Evolutionary conservation across 2,329 filamentous ascomycete genomes (phyloP).

Genomic region (Monilinia polystroma): DNA sequence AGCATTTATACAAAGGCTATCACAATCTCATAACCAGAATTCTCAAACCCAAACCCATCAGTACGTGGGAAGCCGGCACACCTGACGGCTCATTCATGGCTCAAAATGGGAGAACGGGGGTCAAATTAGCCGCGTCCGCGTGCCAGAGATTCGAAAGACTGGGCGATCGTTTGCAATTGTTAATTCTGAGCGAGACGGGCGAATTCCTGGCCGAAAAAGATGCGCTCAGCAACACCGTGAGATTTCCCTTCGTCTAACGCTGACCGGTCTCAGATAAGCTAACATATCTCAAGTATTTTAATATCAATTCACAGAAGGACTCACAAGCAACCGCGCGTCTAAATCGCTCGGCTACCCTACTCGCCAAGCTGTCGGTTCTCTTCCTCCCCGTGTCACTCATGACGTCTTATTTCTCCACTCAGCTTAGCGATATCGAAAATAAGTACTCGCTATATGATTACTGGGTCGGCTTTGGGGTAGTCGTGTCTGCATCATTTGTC

Average conservation of each 20-base stretch:
- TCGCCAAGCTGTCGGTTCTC: constrained; percentile 72
- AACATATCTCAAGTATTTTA: constrained; percentile 61
- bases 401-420: constrained; percentile 71
- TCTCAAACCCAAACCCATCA: constrained; percentile 39
- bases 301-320: constrained; percentile 73
- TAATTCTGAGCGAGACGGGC: constrained; percentile 61
- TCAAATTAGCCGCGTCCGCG: constrained; percentile 47
- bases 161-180: constrained; percentile 56
- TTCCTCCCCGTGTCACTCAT: constrained; percentile 74
- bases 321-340: constrained; percentile 69
- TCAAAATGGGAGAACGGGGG: constrained; percentile 25
- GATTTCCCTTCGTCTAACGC: constrained; percentile 1
- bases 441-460: constrained; percentile 63
- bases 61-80: constrained; percentile 44
- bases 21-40: constrained; percentile 59
- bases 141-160: constrained; percentile 58
- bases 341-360: constrained; percentile 67
- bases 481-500: constrained; percentile 59
- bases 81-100: constrained; percentile 11
- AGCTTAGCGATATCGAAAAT: constrained; percentile 56
- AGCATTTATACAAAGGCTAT: constrained; percentile 61
- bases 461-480: constrained; percentile 65
- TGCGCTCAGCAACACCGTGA: constrained; percentile 64
- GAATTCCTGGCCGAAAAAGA: constrained; percentile 69
- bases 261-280: constrained; percentile 17